Conservation (phyloP, 345 rosid species). For the Eutrema heterophyllum region DNA sequence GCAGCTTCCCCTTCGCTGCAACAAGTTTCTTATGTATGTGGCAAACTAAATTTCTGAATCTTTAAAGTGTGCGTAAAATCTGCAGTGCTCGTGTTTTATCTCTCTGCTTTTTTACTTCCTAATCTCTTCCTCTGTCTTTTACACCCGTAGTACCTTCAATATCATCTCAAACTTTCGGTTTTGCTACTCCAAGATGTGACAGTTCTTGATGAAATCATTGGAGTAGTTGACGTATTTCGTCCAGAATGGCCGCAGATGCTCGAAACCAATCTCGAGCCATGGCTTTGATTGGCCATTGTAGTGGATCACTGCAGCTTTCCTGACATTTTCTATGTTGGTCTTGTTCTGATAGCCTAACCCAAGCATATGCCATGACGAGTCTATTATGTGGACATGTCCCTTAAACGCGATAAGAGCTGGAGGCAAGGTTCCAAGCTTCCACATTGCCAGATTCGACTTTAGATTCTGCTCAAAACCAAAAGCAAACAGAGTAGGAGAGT, state of each 20-base stretch:
- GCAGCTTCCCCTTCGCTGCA: constrained; percentile 22
- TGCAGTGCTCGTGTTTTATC: constrained; percentile 16
- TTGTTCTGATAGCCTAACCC: constrained; percentile 92
- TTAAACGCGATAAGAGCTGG: constrained; percentile 97
- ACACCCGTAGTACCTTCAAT: constrained; percentile 23
- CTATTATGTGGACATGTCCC: constrained; percentile 77
- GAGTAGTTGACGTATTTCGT: constrained; percentile 85
- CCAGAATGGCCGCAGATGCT: constrained; percentile 98
- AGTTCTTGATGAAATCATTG: constrained; percentile 82
- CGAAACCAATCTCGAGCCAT: constrained; percentile 93
- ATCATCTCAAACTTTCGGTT: constrained; percentile 31
- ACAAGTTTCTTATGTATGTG: constrained; percentile 22
- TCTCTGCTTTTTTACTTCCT: constrained; percentile 22
- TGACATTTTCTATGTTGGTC: constrained; percentile 56
- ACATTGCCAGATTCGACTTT: constrained; percentile 82
- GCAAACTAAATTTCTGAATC: constrained; percentile 24
- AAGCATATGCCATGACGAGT: constrained; percentile 96
- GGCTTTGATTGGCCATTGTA: constrained; percentile 98
- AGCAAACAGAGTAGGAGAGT: not conserved
- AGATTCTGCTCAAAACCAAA: constrained; percentile 56
- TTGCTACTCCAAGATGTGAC: constrained; percentile 83
- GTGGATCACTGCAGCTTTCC: constrained; percentile 87
- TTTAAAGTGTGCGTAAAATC: not conserved
- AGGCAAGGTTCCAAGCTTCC: constrained; percentile 98
- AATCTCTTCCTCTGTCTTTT: constrained; percentile 30